Base-by-base conservation (phyloP, 257 asterid species). In the Capsicum pubescens region DNA sequence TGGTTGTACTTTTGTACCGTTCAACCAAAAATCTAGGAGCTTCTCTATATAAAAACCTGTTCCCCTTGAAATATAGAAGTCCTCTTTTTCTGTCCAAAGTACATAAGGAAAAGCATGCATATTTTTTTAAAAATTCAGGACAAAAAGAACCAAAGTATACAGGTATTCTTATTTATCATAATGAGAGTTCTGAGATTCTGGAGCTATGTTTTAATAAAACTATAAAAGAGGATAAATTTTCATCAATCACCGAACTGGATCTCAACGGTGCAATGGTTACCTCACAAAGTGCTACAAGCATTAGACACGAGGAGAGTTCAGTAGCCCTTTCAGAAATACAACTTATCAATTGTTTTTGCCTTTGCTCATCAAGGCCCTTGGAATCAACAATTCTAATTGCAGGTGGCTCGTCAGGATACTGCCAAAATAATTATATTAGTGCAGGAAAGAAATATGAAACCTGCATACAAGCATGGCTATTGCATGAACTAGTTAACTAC, bases 271-370 rank as follows among this genome's bases (percentile, higher is more conserved):
- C 76, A 63, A 64, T 64, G 50, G 35, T 67, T 91, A 94, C 99
- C 98, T 96, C 99, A 84, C 97, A 94, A 56, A 94, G 98, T 74
- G 98, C 92, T 81, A 96, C 95, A 42, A 96, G 95, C 99, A 96
- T 94, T 77, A 90, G 87, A 90, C 92, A 94, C 5, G 97, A 93
- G 78, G 93, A 86, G 54, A 96, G 92, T 70, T 92, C 98, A 66
- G 72, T 72, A 78, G 95, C 93, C 92, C 88, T 93, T 84, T 86
- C 87, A 76, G 85, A 72, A 32, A 94, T 89, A 86, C 93, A 85
- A 74, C 91, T 82, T 76, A 91, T 69, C 17, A 96, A 92, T 83
- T 87, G 85, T 48, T 87, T 92, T 83, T 92, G 98, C 81, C 97
- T 89, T 88, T 84, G 89, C 64, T 90, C 94, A 88, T 94, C 99